A percentile compares a stretch with the other conserved stretches of the same genome.
Conservation (phyloP, 2,329 filamentous ascomycete genomes). For the Cytospora mali region DNA sequence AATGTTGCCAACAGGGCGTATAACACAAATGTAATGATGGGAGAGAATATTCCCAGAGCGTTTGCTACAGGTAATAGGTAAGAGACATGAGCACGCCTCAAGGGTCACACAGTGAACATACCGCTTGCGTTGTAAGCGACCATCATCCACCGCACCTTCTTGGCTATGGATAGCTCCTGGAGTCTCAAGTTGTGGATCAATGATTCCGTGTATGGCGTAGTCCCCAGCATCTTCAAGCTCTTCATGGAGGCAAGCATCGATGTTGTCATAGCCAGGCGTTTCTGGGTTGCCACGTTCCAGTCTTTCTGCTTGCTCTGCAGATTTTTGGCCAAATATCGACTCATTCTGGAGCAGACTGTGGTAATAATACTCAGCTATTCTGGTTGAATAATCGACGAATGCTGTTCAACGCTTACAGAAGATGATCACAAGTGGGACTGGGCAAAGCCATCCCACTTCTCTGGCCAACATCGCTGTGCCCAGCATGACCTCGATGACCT, state of each 20-base stretch:
- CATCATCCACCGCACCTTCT: constrained; percentile 43
- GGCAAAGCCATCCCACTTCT: constrained; percentile 51
- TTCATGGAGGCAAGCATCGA: constrained; percentile 44
- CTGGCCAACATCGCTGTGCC: constrained; percentile 57
- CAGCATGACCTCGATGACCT: constrained; percentile 49
- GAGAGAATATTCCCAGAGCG: constrained; percentile 44
- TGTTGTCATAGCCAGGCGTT: constrained; percentile 40
- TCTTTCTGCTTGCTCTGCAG: constrained; percentile 39
- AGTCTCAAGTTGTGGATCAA: constrained; percentile 35
- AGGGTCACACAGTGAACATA: background rate
- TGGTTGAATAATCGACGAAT: background rate
- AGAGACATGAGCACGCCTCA: constrained; percentile 35
- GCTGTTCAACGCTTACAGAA: constrained; percentile 29
- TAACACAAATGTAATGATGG: constrained; percentile 42
- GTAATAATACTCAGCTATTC: background rate
- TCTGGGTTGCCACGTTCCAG: constrained; percentile 46
- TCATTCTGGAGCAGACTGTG: constrained; percentile 46
- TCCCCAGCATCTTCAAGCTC: constrained; percentile 45
- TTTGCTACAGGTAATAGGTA: constrained; percentile 42
- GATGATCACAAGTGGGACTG: constrained; percentile 50
- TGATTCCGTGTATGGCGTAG: background rate
- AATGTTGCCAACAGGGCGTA: constrained; percentile 30
- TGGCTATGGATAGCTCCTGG: constrained; percentile 38
- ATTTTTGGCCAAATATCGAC: constrained; percentile 40
- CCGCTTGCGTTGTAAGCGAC: background rate